A percentile compares a stretch with the other conserved stretches of the same genome.
Evolutionary conservation across 768 basidiomycete species (phyloP).

Genomic region (Termitomyces sp.): DNA sequence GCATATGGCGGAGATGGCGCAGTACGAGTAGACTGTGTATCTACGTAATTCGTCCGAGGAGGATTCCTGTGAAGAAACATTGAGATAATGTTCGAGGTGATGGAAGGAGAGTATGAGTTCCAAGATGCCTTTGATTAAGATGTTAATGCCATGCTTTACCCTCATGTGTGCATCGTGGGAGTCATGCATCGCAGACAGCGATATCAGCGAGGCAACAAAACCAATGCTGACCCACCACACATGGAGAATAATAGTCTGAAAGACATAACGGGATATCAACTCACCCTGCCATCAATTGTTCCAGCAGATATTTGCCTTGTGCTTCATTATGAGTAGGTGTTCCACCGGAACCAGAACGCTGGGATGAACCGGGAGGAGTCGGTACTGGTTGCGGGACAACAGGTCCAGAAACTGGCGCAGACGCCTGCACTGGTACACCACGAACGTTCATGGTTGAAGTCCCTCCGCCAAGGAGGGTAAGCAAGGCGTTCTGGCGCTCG

Average conservation of each 20-base stretch:
- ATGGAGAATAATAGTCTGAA: background rate
- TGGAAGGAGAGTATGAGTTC: background rate
- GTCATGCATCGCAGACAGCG: background rate
- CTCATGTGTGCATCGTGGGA: constrained; percentile 3
- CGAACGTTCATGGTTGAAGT: constrained; percentile 17
- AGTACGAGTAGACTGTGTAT: constrained; percentile 34
- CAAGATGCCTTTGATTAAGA: background rate
- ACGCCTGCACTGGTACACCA: constrained; percentile 17
- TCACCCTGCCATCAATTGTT: constrained; percentile 80
- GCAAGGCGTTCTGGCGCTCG: constrained; percentile 71
- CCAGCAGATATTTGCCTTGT: constrained; percentile 70
- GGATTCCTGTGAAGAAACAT: constrained; percentile 31
- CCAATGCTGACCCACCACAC: constrained; percentile 1
- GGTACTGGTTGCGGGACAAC: constrained; percentile 55
- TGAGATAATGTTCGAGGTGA: constrained; percentile 10
- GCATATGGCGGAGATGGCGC: constrained; percentile 46
- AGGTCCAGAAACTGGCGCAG: constrained; percentile 2
- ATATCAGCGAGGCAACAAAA: background rate
- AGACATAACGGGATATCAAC: constrained; percentile 21
- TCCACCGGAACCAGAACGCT: constrained; percentile 46
- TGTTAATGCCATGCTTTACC: background rate
- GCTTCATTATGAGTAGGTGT: constrained; percentile 55
- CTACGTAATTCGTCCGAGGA: constrained; percentile 46
- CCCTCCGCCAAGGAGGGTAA: constrained; percentile 57
- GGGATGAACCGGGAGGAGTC: constrained; percentile 61